These are phyloP conservation scores for Hirsutella rhossiliensis DNA, from an alignment of 2,329 filamentous ascomycete genomes.

Conservation along the genomic window DNA sequence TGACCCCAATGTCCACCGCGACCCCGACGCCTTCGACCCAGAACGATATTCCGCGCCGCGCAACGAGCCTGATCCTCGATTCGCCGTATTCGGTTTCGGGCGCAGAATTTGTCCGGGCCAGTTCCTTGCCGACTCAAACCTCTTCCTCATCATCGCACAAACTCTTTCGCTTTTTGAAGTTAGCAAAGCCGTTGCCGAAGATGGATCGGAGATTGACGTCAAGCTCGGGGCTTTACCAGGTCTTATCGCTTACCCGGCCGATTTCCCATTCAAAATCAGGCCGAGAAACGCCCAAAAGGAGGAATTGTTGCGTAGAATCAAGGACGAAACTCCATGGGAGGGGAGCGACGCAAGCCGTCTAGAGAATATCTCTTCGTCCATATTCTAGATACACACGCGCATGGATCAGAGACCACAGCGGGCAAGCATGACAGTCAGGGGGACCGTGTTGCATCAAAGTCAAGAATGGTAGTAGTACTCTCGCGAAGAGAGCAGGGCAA, in stretches of 20 bases:
- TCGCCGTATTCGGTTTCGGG: slow-evolving; percentile 21
- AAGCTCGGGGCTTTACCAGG: slow-evolving; percentile 1
- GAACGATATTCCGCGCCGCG: slow-evolving; percentile 16
- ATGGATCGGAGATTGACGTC: slow-evolving; percentile 21
- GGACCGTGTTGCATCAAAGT: too few species aligned
- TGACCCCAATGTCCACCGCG: slow-evolving; percentile 53
- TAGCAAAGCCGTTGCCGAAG: slow-evolving; percentile 10
- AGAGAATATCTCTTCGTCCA: too few species aligned
- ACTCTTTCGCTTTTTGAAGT: slow-evolving; percentile 25
- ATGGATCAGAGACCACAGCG: too few species aligned
- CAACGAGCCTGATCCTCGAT: slow-evolving; percentile 15
- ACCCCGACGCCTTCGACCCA: slow-evolving; percentile 20
- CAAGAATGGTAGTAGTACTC: too few species aligned
- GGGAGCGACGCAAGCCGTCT: not conserved
- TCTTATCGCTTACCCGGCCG: not conserved
- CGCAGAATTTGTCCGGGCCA: slow-evolving; percentile 22
- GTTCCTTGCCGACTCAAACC: slow-evolving; percentile 15
- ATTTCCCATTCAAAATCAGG: not conserved
- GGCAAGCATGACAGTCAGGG: too few species aligned
- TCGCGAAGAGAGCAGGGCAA: too few species aligned
- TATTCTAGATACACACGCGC: too few species aligned
- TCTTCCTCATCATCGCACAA: slow-evolving; percentile 24
- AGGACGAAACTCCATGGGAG: slow-evolving; percentile 2
- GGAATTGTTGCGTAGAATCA: slow-evolving; percentile 1
- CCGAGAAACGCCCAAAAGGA: not conserved